Evolutionary conservation across 2,329 filamentous ascomycete species (phyloP).

Genomic region (Dactylellina haptotyla): DNA sequence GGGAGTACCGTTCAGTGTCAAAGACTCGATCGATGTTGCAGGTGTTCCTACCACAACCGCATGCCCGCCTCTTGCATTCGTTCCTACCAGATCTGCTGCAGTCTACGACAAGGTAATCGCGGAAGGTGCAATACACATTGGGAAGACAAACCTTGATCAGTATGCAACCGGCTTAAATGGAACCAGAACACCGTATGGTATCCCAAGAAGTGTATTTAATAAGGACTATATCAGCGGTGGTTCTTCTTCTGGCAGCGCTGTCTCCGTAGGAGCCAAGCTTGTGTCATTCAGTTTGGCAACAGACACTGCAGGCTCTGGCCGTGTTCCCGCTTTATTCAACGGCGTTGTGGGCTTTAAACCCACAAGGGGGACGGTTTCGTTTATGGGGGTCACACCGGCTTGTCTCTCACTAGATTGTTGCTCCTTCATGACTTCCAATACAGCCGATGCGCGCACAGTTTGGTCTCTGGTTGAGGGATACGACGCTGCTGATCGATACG

Average conservation of each 20-base stretch:
- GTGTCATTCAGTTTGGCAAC: conserved; percentile 69
- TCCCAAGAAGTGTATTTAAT: conserved; percentile 67
- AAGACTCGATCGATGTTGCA: conserved; percentile 69
- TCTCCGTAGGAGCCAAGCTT: conserved; percentile 67
- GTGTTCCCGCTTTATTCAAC: conserved; percentile 68
- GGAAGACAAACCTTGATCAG: conserved; percentile 69
- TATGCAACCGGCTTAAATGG: conserved; percentile 71
- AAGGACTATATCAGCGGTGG: conserved; percentile 68
- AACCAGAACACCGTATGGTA: conserved; percentile 69
- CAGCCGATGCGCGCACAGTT: conserved; percentile 65
- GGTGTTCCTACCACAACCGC: conserved; percentile 67
- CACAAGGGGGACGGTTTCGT: conserved; percentile 67
- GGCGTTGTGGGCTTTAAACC: conserved; percentile 67
- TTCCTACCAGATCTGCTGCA: conserved; percentile 61
- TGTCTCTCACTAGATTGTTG: conserved; percentile 70
- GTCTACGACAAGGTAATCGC: conserved; percentile 62
- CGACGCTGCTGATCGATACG: conserved; percentile 67
- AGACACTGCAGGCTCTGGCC: conserved; percentile 68
- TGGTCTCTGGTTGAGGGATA: conserved; percentile 66
- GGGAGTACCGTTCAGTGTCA: conserved; percentile 69
- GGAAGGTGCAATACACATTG: conserved; percentile 63
- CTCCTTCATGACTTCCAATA: conserved; percentile 66
- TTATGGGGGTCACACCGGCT: conserved; percentile 67
- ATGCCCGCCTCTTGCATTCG: conserved; percentile 64
- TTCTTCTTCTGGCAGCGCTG: conserved; percentile 68